A percentile compares a stretch with the other conserved stretches of the same genome.
phyloP scores from a whole-genome alignment of 768 basidiomycete species.

The Daedalea quercina region DNA sequence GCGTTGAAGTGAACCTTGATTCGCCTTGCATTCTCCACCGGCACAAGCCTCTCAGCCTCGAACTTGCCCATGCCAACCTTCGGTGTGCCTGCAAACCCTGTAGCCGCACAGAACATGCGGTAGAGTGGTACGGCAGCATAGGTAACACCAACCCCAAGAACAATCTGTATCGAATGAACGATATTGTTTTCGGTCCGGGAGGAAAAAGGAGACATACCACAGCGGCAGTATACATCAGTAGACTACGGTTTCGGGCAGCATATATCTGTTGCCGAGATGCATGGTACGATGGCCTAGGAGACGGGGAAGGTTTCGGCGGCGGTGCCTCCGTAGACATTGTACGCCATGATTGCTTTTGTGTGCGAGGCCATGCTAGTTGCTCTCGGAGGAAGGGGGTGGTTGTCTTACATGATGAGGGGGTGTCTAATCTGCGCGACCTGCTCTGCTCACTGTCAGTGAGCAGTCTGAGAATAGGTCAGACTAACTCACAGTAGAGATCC shows the following conservation, averaged over 20 bases:
- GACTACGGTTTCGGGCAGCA: constrained; percentile 57
- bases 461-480: no score
- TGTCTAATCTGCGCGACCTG: neutral
- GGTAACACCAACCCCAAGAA: constrained; percentile 76
- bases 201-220: constrained; percentile 44
- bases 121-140: constrained; percentile 98
- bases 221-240: constrained; percentile 82
- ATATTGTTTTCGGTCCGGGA: no score
- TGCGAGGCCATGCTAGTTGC: neutral
- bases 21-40: constrained; percentile 57
- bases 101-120: constrained; percentile 96
- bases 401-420: neutral
- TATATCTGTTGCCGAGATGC: constrained; percentile 36
- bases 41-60: constrained; percentile 78
- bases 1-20: constrained; percentile 97
- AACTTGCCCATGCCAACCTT: constrained; percentile 83
- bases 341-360: constrained; percentile 5
- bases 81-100: constrained; percentile 94
- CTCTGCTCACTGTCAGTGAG: neutral
- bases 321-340: constrained; percentile 9
- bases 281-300: constrained; percentile 17
- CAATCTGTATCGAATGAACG: constrained; percentile 43
- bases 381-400: neutral
- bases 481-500: neutral
- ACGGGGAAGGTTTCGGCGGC: constrained; percentile 5